Conservation (phyloP, 495 filamentous ascomycete genomes). For the Podospora fimiseda region DNA sequence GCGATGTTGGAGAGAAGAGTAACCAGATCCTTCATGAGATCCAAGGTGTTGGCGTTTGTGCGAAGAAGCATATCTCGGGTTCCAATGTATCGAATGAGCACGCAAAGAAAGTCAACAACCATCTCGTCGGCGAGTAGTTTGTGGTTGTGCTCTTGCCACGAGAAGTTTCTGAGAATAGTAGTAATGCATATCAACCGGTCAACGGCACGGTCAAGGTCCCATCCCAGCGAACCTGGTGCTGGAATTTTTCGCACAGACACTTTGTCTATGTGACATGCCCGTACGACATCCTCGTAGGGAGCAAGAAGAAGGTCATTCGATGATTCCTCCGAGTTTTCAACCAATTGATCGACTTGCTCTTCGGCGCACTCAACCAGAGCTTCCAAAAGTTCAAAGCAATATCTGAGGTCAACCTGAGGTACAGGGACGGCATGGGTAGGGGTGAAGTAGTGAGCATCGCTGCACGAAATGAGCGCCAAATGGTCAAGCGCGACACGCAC, state of each 20-base stretch:
- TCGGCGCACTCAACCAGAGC: slow-evolving; percentile 85
- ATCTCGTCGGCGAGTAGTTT: slow-evolving; percentile 59
- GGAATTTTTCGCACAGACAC: slow-evolving; percentile 61
- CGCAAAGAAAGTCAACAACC: slow-evolving; percentile 73
- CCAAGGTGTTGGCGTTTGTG: slow-evolving; percentile 71
- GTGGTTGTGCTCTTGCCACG: slow-evolving; percentile 70
- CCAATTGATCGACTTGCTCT: slow-evolving; percentile 72
- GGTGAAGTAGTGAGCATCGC: slow-evolving; percentile 44
- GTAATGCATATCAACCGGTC: slow-evolving; percentile 87
- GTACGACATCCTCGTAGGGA: slow-evolving; percentile 81
- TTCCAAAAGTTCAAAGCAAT: slow-evolving; percentile 85
- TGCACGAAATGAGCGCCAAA: slow-evolving; percentile 48
- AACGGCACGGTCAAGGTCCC: slow-evolving; percentile 78
- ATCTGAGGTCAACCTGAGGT: slow-evolving; percentile 47
- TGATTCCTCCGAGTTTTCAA: slow-evolving; percentile 72
- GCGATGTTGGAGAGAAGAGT: slow-evolving; percentile 83
- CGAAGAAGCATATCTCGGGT: slow-evolving; percentile 84
- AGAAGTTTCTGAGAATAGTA: slow-evolving; percentile 87
- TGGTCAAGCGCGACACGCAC: slow-evolving; percentile 83
- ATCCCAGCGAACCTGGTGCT: slow-evolving; percentile 68
- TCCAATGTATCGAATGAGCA: slow-evolving; percentile 77
- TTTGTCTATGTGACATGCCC: slow-evolving; percentile 66
- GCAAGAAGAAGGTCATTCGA: slow-evolving; percentile 74
- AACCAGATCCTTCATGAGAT: slow-evolving; percentile 95
- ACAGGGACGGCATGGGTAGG: slow-evolving; percentile 14